Evolutionary conservation across 352 stramenopile genomes (phyloP), one percentile per base, ranked within the genome.

Genomic region (Globisporangium sylvaticum): DNA sequence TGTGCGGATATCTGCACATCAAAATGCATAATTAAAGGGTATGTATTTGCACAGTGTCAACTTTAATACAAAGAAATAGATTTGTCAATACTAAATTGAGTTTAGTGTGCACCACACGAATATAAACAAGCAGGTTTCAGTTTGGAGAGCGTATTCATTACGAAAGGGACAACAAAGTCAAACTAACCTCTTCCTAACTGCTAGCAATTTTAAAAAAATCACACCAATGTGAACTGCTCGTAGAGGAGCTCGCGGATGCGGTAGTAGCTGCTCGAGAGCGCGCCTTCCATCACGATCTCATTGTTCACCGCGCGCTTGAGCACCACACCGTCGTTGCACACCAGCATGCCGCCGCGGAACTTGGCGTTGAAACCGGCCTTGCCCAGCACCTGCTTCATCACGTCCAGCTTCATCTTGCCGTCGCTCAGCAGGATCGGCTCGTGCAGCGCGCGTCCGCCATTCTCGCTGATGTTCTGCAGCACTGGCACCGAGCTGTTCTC

Each of bases 291-390:
- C 62, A 96, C 76, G 65, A 96, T 88, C 70, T 95, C 87, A 64
- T 96, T 95, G 75, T 95, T 94, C 70, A 89, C 68, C 1, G 87
- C 84, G 8, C 87, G 84, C 74, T 91, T 94, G 64, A 95, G 86
- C 64, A 94, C 89, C 46, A 95, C 87, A 29, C 89, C 89, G 54
- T 96, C 87, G 64, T 94, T 92, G 77, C 89, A 96, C 9, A 96
- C 83, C 27, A 96, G 73, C 89, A 95, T 96, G 56, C 89, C 87
- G 10, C 89, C 84, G n/a, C 84, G 86, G 65, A 95, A 95, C 65
- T 95, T 96, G 71, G 87, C 89, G 66, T 96, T 88, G 74, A 95
- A 96, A 0, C 87, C 89, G 12, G 87, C 86, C 56, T 92, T 93
- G 44, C 83, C 84, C 34, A 96, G 73, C 62, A 95, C 81, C 68